A percentile compares a stretch with the other conserved stretches of the same genome.
Evolutionary conservation across 352 stramenopile genomes (phyloP).

Genomic region (Elongisporangium prolatum): DNA sequence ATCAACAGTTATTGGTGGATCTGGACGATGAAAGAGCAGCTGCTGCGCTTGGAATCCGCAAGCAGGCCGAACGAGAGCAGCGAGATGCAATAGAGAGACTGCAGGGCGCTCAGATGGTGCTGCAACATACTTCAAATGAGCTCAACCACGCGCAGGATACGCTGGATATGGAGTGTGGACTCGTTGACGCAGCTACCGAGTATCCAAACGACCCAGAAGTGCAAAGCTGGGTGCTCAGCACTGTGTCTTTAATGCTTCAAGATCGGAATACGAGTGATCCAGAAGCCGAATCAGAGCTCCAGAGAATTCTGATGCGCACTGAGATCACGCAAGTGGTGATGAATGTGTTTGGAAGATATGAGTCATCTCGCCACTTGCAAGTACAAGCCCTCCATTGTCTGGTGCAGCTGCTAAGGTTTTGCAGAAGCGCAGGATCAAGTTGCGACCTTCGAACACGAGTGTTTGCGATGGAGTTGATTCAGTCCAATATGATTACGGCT

Average conservation of each 20-base stretch:
- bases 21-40: not conserved
- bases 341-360: conserved; percentile 17
- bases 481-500: conserved; percentile 14
- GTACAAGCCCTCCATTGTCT: conserved; percentile 11
- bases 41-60: not conserved
- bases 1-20: conserved; percentile 8
- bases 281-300: not conserved
- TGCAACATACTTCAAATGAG: conserved; percentile 10
- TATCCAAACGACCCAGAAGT: conserved; percentile 27
- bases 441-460: not conserved
- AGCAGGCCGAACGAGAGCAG: conserved; percentile 9
- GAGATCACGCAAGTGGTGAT: conserved; percentile 11
- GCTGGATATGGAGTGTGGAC: conserved; percentile 20
- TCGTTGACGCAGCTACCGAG: conserved; percentile 23
- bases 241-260: conserved; percentile 16
- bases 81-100: conserved; percentile 12
- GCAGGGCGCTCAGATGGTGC: conserved; percentile 2
- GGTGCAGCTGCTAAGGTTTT: conserved; percentile 12
- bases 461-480: conserved; percentile 5
- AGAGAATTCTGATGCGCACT: conserved; percentile 5
- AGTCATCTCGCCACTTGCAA: conserved; percentile 15
- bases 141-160: conserved; percentile 20
- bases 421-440: not conserved
- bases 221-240: conserved; percentile 22
- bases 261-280: conserved; percentile 1